A percentile compares a stretch with the other conserved stretches of the same genome.
Evolutionary conservation across 1,284 basidiomycete species (phyloP).

Genomic region (Neonothopanus nambi): DNA sequence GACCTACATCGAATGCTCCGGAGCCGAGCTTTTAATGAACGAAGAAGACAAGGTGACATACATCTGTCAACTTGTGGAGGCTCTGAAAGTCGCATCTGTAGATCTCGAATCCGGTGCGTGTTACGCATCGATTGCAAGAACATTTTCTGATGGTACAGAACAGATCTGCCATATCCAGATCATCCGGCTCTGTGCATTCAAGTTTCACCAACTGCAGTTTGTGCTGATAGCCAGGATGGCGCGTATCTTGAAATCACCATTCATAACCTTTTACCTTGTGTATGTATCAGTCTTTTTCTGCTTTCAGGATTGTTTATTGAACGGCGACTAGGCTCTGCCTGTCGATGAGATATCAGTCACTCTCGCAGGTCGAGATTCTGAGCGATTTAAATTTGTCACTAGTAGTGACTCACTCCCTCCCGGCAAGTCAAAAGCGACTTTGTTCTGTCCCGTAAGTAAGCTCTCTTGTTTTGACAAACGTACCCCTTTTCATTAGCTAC

Average conservation of each 20-base stretch:
- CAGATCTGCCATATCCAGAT: constrained; percentile 67
- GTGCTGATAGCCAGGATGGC: constrained; percentile 64
- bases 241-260: constrained; percentile 58
- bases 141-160: background rate
- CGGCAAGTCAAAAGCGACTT: constrained; percentile 53
- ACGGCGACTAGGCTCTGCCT: constrained; percentile 40
- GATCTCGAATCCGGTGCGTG: constrained; percentile 57
- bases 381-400: constrained; percentile 51
- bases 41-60: constrained; percentile 53
- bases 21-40: constrained; percentile 52
- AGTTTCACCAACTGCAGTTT: constrained; percentile 44
- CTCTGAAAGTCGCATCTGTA: constrained; percentile 48
- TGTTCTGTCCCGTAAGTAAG: constrained; percentile 69
- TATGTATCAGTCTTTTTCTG: constrained; percentile 37
- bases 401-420: constrained; percentile 41
- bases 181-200: constrained; percentile 65
- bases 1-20: constrained; percentile 57
- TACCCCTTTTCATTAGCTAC: constrained; percentile 8
- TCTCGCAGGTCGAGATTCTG: constrained; percentile 57
- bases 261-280: constrained; percentile 71
- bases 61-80: constrained; percentile 51
- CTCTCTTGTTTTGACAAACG: background rate
- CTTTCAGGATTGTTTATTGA: constrained; percentile 14
- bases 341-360: constrained; percentile 52
- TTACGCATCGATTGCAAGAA: background rate